A percentile compares a stretch with the other conserved stretches of the same genome.
Evolutionary conservation across 1,139 yeast genomes (phyloP).

Genomic region (Geotrichum candidum): DNA sequence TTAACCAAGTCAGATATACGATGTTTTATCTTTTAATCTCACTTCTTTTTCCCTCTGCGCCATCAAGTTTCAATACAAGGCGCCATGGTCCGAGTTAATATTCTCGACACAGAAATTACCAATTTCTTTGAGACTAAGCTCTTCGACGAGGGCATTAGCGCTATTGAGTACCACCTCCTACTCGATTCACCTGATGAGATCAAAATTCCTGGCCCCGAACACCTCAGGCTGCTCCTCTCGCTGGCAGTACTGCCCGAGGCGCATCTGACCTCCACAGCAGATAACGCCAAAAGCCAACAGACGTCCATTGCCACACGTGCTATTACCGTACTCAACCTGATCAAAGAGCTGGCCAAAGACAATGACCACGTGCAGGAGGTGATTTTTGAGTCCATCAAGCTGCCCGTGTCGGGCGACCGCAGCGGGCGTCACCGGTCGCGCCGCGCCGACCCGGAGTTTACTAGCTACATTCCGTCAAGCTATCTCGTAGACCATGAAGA

Average conservation of each 20-base stretch:
- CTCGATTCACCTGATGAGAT: not conserved
- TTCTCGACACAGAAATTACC: not conserved
- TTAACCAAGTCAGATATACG: not conserved
- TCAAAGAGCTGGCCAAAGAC: not conserved
- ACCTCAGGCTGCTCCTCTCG: conserved; percentile 1
- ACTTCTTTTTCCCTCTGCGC: not conserved
- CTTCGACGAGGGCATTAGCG: conserved; percentile 3
- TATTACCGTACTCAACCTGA: not conserved
- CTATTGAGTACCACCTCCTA: not conserved
- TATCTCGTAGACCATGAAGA: not conserved
- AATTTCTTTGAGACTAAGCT: conserved; percentile 3
- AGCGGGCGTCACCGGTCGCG: not conserved
- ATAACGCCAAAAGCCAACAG: not conserved
- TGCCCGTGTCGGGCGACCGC: not conserved
- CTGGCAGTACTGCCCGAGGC: conserved; percentile 5
- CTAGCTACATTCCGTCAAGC: not conserved
- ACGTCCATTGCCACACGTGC: conserved; percentile 4
- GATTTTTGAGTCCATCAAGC: not conserved
- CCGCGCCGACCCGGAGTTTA: not conserved
- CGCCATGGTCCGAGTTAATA: not conserved
- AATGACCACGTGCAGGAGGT: not conserved
- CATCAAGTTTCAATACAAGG: not conserved
- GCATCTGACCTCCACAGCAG: not conserved
- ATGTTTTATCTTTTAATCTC: not conserved
- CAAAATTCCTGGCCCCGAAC: not conserved